These are phyloP conservation scores for Paramecium biaurelia DNA, from an alignment of 73 alveolate genomes.

Conservation along the genomic window DNA sequence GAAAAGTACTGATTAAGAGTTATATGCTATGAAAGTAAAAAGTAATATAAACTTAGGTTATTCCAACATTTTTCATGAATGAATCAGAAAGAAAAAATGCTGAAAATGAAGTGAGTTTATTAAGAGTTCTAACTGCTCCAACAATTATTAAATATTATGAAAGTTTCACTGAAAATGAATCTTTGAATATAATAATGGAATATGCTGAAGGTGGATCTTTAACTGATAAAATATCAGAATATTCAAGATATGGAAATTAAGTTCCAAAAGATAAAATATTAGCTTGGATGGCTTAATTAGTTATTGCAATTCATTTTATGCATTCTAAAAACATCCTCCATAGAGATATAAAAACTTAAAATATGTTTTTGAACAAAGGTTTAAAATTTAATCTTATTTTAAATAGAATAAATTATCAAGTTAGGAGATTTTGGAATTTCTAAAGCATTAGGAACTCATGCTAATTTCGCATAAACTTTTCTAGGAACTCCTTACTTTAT, in stretches of 20 bases:
- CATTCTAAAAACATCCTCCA: slow-evolving; percentile 94
- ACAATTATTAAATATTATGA: slow-evolving; percentile 93
- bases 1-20: slow-evolving; percentile 42
- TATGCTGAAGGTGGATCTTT: slow-evolving; percentile 97
- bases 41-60: background rate
- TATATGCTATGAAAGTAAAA: slow-evolving; percentile 52
- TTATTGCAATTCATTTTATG: slow-evolving; percentile 90
- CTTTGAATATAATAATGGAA: slow-evolving; percentile 93
- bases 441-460: slow-evolving; percentile 84
- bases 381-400: background rate
- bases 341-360: slow-evolving; percentile 93
- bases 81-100: slow-evolving; percentile 83
- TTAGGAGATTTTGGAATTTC: slow-evolving; percentile 99
- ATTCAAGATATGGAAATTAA: slow-evolving; percentile 65
- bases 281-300: slow-evolving; percentile 85
- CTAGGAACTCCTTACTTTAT: slow-evolving; percentile 97
- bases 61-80: slow-evolving; percentile 63
- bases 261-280: slow-evolving; percentile 82
- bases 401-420: slow-evolving; percentile 75
- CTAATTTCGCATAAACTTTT: slow-evolving; percentile 83
- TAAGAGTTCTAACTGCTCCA: slow-evolving; percentile 89
- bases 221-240: slow-evolving; percentile 79
- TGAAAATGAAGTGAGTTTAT: slow-evolving; percentile 89
- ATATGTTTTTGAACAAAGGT: slow-evolving; percentile 83
- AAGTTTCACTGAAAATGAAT: slow-evolving; percentile 84